Conservation (phyloP, 1,284 basidiomycete genomes). For the Marasmius tenuissimus region DNA sequence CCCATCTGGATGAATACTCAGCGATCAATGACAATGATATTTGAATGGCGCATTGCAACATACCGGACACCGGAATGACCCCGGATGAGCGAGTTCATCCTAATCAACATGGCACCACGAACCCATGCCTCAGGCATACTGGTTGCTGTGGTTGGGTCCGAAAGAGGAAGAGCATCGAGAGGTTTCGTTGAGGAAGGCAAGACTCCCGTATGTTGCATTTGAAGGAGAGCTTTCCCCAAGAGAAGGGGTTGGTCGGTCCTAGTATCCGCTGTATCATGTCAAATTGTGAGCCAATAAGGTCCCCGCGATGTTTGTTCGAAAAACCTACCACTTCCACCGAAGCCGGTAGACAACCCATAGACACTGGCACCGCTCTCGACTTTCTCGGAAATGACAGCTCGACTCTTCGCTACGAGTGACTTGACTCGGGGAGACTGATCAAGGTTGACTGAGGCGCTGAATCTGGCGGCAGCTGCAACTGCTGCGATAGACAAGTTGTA, state of each 20-base stretch:
- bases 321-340: conserved; percentile 68
- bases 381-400: conserved; percentile 64
- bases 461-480: conserved; percentile 70
- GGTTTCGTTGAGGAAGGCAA: conserved; percentile 50
- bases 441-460: conserved; percentile 53
- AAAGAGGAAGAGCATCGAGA: conserved; percentile 54
- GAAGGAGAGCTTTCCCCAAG: conserved; percentile 74
- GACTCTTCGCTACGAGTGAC: conserved; percentile 55
- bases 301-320: neutral
- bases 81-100: conserved; percentile 59
- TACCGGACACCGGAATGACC: conserved; percentile 62
- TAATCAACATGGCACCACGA: conserved; percentile 63
- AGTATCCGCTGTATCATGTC: conserved; percentile 50
- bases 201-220: conserved; percentile 77
- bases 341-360: conserved; percentile 84
- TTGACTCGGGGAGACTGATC: conserved; percentile 47
- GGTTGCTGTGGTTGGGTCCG: conserved; percentile 61
- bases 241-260: conserved; percentile 68
- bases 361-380: conserved; percentile 68
- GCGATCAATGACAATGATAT: conserved; percentile 39
- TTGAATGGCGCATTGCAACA: conserved; percentile 16
- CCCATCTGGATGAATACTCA: conserved; percentile 46
- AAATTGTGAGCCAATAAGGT: neutral
- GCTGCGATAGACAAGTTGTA: conserved; percentile 70
- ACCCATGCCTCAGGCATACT: conserved; percentile 88